phyloP scores from a whole-genome alignment of 2,329 filamentous ascomycete species.

The Colletotrichum sublineola region DNA sequence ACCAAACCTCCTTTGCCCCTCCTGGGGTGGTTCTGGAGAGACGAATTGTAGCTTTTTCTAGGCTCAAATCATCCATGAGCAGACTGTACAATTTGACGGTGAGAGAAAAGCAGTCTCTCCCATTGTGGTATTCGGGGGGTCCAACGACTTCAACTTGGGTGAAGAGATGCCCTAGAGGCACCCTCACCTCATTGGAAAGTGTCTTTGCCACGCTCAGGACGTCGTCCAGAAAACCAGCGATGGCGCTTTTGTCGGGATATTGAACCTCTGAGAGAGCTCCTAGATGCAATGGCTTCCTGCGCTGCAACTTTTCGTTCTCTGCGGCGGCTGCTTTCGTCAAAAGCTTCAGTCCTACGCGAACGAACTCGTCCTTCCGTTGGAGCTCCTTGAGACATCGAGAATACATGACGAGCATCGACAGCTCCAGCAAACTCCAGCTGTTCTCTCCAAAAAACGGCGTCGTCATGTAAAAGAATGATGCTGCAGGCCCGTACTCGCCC shows the following conservation, averaged over 20 bases:
- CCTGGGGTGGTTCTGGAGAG: conserved; percentile 43
- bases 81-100: conserved; percentile 78
- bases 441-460: conserved; percentile 83
- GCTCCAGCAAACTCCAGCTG: conserved; percentile 84
- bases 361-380: conserved; percentile 82
- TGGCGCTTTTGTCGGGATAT: conserved; percentile 52
- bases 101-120: conserved; percentile 81
- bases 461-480: conserved; percentile 82
- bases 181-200: conserved; percentile 70
- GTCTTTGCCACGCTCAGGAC: conserved; percentile 61
- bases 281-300: conserved; percentile 49
- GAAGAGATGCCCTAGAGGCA: conserved; percentile 82
- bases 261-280: conserved; percentile 43
- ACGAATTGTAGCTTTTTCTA: conserved; percentile 65
- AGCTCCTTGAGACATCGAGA: conserved; percentile 84
- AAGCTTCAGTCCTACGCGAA: conserved; percentile 80
- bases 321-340: conserved; percentile 74
- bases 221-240: conserved; percentile 63
- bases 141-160: conserved; percentile 76
- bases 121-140: conserved; percentile 76
- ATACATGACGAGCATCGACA: conserved; percentile 89
- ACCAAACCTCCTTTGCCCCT: conserved; percentile 63
- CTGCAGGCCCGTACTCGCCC: conserved; percentile 79
- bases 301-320: conserved; percentile 63
- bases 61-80: conserved; percentile 75